Percentiles rank a stretch among this genome's conserved stretches.
Evolutionary conservation across 2,329 filamentous ascomycete genomes (phyloP).

Genomic region (Penicillium sp.): DNA sequence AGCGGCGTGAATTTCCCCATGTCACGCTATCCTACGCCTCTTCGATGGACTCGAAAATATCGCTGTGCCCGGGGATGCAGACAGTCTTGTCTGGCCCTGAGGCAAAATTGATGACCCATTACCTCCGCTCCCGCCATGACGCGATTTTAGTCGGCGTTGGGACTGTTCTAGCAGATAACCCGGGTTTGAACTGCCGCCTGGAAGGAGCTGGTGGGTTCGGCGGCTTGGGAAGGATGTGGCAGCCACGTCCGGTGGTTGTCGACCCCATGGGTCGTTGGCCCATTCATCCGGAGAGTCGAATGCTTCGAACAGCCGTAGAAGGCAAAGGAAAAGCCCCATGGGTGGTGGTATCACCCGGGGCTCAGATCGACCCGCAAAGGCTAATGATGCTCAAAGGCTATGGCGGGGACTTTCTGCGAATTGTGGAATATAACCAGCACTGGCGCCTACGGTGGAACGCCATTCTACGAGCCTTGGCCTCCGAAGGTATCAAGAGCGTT

Average conservation of each 20-base stretch:
- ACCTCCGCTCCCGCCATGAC: slow-evolving; percentile 73
- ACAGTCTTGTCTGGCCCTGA: slow-evolving; percentile 76
- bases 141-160: slow-evolving; percentile 81
- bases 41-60: slow-evolving; percentile 76
- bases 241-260: slow-evolving; percentile 76
- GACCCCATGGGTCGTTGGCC: slow-evolving; percentile 75
- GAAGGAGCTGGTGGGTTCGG: slow-evolving; percentile 55
- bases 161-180: slow-evolving; percentile 79
- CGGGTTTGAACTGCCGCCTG: slow-evolving; percentile 76
- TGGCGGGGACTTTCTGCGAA: slow-evolving; percentile 44
- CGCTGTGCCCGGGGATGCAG: slow-evolving; percentile 70
- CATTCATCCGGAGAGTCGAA: slow-evolving; percentile 55
- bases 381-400: slow-evolving; percentile 43
- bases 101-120: slow-evolving; percentile 91
- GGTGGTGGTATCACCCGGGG: slow-evolving; percentile 54
- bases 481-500: slow-evolving; percentile 64
- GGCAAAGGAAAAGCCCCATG: slow-evolving; percentile 68
- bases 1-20: slow-evolving; percentile 43
- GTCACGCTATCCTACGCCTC: slow-evolving; percentile 86
- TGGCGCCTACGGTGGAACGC: slow-evolving; percentile 58
- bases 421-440: slow-evolving; percentile 36
- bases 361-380: slow-evolving; percentile 45
- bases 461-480: slow-evolving; percentile 55
- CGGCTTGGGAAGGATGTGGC: slow-evolving; percentile 49
- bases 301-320: slow-evolving; percentile 59